Evolutionary conservation across 31 red algal genomes (phyloP), one percentile per base, ranked within the genome.

Genomic region (Bonnemaisonia californica): DNA sequence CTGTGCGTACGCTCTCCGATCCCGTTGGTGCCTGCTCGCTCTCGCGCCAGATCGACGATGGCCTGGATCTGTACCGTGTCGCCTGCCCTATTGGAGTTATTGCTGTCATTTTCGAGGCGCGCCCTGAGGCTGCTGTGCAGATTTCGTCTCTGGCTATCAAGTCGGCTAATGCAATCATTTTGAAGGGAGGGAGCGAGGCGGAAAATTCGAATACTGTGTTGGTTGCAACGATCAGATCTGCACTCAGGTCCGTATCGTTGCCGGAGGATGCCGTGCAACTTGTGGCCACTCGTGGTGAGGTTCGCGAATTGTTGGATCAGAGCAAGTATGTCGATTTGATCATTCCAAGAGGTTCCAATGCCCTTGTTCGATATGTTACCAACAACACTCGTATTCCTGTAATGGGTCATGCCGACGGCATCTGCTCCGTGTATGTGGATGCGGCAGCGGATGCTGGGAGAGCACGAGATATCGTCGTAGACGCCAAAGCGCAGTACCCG

Each of bases 401-500:
- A 0, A 90, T 96, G 81, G 91, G 91, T 16, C 97, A 99, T 59
- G 90, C 90, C 23, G 97, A 99, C 58, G 97, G 93, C 24, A 93
- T 99, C 26, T 99, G 97, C 76, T 35, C 74, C 3, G 71, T 87
- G 2, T 99, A 99, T 67, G 83, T 99, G 24, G 93, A 99, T 67
- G 76, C 57, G 18, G 56, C 60, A 1, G 97, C 97, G 2, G 93
- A 96, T 80, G 61, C 68, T 57, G 31, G 58, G 3, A 93, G 70
- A 75, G 97, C 97, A 2, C 70, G 37, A 21, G 69, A 77, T 36
- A 85, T 96, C 38, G 93, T 94, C 21, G 79, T 89, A 11, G 91
- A 99, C 65, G 80, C 97, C 11, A 99, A 99, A 60, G 82, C 97
- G 37, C 97, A 99, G 83, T 94, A 99, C 29, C 91, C 94, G 8